Base-by-base conservation (phyloP, 2,329 filamentous ascomycete species). In the Coniochaeta hoffmannii region DNA sequence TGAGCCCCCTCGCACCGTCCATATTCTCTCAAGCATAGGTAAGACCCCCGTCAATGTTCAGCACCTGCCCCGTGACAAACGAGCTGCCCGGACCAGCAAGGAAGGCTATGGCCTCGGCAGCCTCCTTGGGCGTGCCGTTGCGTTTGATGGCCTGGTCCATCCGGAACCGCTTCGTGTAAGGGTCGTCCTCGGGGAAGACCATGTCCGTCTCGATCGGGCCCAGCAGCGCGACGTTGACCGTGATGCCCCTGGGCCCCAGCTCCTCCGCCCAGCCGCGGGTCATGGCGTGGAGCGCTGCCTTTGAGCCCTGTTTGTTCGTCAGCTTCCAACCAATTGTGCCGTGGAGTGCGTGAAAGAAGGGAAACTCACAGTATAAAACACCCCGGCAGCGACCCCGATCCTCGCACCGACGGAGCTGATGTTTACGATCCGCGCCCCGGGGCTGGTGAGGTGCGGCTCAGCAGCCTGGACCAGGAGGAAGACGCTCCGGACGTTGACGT, bases 41-140 rank as follows among this genome's bases (percentile, higher is more conserved):
- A 15, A 58, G 38, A 30, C 62, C 62, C 4, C 62, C 62, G 15
- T 64, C 62, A 30, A 64, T 57, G 41, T 55, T 58, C 31, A 63
- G 35, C 3, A 59, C 56, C 56, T 63, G 62, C 5, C 62, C 62
- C 2, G 62, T 63, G 31, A 64, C 53, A 44, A 53, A 64, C 2
- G 58, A 60, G 30, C 57, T 61, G 28, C 57, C 57, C 1, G 61
- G 57, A 31, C 61, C 60, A 19, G 58, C 55, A 19, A 64, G 49
- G 46, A 64, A 64, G 15, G 53, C 31, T 17, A 63, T 58, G 1
- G 60, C 58, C 50, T 61, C 59, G 2, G 62, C 62, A 15, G 56
- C 49, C 50, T 64, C 62, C 10, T 38, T 24, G 9, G 62, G 46
- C 28, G 60, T 58, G 24, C 60, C 62, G 51, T 59, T 60, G 38